phyloP scores from a whole-genome alignment of 2,329 filamentous ascomycete genomes.

The Trichoderma simmonsii region DNA sequence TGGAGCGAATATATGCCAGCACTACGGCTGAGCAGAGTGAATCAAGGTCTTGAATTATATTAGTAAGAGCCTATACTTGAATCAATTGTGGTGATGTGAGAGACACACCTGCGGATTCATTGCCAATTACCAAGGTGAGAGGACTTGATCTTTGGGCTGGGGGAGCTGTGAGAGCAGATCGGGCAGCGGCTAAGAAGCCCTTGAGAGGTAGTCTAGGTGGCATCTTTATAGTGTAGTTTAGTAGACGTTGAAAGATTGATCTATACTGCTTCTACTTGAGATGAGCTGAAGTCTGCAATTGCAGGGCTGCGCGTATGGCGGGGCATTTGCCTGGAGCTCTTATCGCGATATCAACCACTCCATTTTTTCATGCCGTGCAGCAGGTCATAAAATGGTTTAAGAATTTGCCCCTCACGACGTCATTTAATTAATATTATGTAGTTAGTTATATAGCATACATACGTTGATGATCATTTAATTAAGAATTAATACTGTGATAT shows the following conservation, averaged over 20 bases:
- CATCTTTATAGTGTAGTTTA: constrained; percentile 23
- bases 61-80: not conserved
- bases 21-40: constrained; percentile 73
- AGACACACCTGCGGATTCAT: constrained; percentile 60
- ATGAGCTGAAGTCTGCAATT: not conserved
- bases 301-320: not conserved
- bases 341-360: not conserved
- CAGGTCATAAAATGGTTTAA: not conserved
- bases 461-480: no score
- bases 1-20: constrained; percentile 69
- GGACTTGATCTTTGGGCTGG: constrained; percentile 44
- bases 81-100: not conserved
- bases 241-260: not conserved
- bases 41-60: constrained; percentile 63
- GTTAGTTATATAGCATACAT: no score
- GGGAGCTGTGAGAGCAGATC: constrained; percentile 44
- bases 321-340: not conserved
- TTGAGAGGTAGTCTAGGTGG: constrained; percentile 40
- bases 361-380: no score
- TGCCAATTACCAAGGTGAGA: constrained; percentile 62
- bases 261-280: no score
- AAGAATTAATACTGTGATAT: no score
- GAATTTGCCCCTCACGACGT: not conserved
- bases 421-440: no score
- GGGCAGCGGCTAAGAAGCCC: constrained; percentile 51